These are phyloP conservation scores for Bisporella sp. DNA, from an alignment of 2,329 filamentous ascomycete species.

Conservation along the genomic window DNA sequence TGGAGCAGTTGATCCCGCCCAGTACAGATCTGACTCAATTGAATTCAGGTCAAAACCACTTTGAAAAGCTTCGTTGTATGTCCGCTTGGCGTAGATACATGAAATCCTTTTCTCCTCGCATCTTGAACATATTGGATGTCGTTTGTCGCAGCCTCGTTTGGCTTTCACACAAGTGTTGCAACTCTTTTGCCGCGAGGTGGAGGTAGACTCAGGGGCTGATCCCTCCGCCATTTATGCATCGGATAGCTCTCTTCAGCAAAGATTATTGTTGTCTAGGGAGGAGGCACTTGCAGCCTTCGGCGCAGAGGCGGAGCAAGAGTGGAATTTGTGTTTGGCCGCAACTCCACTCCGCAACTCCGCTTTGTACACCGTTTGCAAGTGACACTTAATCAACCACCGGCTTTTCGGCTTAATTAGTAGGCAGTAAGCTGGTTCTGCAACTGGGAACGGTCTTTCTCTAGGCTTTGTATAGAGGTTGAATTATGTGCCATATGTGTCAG, in stretches of 20 bases:
- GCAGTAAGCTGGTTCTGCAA: too few relatives aligned
- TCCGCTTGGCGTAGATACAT: constrained; percentile 25
- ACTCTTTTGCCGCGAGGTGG: constrained; percentile 26
- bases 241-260: not conserved
- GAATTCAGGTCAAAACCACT: not conserved
- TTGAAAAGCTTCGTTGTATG: constrained; percentile 1
- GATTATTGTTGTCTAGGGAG: not conserved
- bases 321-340: not conserved
- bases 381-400: too few relatives aligned
- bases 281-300: not conserved
- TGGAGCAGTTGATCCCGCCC: constrained; percentile 3
- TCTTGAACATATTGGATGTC: constrained; percentile 30
- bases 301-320: not conserved
- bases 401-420: too few relatives aligned
- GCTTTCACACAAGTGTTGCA: constrained; percentile 34
- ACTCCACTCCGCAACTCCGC: constrained; percentile 8
- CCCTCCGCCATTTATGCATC: constrained; percentile 3
- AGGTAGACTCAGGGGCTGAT: not conserved
- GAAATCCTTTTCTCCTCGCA: constrained; percentile 30
- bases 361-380: constrained; percentile 1
- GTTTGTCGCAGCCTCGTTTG: constrained; percentile 34
- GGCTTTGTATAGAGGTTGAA: too few relatives aligned
- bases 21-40: constrained; percentile 2
- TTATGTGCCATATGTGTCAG: too few relatives aligned
- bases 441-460: too few relatives aligned